A percentile compares a stretch with the other conserved stretches of the same genome.
These are phyloP conservation scores for Capsella rubella DNA, from an alignment of 441 rosid species.

Conservation along the genomic window DNA sequence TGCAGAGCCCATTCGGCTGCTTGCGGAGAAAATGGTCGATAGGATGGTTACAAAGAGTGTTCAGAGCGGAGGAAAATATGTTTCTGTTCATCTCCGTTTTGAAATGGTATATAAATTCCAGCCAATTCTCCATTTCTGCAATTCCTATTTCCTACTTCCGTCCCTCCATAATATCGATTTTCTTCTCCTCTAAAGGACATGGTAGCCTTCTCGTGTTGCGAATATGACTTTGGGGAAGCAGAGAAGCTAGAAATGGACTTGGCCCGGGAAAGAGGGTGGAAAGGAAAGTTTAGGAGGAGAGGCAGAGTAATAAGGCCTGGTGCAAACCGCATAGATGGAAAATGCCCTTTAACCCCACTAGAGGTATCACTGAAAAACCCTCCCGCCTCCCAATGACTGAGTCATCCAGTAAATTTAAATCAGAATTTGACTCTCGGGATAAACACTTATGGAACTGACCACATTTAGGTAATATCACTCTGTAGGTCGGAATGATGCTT, in stretches of 20 bases:
- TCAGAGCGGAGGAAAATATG: constrained; percentile 76
- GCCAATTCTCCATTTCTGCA: constrained; percentile 23
- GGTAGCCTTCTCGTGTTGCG: constrained; percentile 99
- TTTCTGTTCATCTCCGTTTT: constrained; percentile 97
- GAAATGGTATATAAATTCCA: constrained; percentile 63
- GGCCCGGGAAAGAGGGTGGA: constrained; percentile 94
- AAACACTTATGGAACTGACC: constrained; percentile 1
- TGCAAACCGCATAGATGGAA: constrained; percentile 88
- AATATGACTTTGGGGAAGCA: constrained; percentile 92
- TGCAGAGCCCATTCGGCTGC: constrained; percentile 78
- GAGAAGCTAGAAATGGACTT: constrained; percentile 92
- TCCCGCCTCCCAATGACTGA: neutral
- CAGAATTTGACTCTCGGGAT: neutral
- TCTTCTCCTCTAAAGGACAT: constrained; percentile 64
- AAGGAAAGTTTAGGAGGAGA: constrained; percentile 92
- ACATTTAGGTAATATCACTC: constrained; percentile 25
- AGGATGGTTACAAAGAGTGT: constrained; percentile 79
- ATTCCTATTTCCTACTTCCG: constrained; percentile 1
- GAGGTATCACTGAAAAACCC: constrained; percentile 60
- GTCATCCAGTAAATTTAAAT: neutral
- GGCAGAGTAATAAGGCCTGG: constrained; percentile 91
- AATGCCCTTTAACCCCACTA: constrained; percentile 91
- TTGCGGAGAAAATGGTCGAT: constrained; percentile 92
- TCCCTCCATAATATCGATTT: constrained; percentile 17
- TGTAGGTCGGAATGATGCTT: constrained; percentile 98